Base-by-base conservation (phyloP, 306 rosid species). In the Cotoneaster glaucophyllus region DNA sequence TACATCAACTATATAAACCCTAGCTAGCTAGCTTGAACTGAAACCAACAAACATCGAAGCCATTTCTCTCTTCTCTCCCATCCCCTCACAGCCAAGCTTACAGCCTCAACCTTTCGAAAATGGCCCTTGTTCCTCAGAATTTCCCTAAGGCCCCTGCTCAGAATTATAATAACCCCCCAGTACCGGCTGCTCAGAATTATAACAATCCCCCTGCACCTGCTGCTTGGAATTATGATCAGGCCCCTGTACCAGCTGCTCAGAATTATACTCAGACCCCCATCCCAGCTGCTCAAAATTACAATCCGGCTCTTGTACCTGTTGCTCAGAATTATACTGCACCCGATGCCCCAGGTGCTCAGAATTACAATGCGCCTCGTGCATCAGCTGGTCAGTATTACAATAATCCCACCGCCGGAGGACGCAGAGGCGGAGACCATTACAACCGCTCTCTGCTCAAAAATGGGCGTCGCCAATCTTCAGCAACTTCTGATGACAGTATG, bases 1-100 rank as follows among this genome's bases (percentile, higher is more conserved):
- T 64, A 12, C 41, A 64, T 64, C 68, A 31, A 31, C 68, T 74
- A 74, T 74, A 74, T 61, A 74, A 74, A 21, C 57, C 65, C 28
- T 61, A 61, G 29, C 29, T 73, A n/a, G 6, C 39, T 57, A 18
- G 9, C 58, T 73, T 4, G n/a, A 73, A 61, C 58, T 50, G 59
- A 59, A 57, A 10, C 21, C 43, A 73, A 25, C 41, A 12, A 28
- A 32, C 21, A 61, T 6, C 19, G 58, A 58, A 73, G 24, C 21
- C 53, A 37, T 73, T 73, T 50, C 53, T 34, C 31, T 34, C 31
- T 14, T 41, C 65, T 71, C n/a, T 4, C 32, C 48, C 22, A 54
- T 22, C 8, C 8, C 52, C 76, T 56, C 66, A 57, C 41, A 64
- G 12, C 41, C 57, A 8, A 64, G 69, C 69, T 59, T 9, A 18